Base-by-base conservation (phyloP, 192 early-diverging fungal genomes). In the Radiomyces spectabilis region DNA sequence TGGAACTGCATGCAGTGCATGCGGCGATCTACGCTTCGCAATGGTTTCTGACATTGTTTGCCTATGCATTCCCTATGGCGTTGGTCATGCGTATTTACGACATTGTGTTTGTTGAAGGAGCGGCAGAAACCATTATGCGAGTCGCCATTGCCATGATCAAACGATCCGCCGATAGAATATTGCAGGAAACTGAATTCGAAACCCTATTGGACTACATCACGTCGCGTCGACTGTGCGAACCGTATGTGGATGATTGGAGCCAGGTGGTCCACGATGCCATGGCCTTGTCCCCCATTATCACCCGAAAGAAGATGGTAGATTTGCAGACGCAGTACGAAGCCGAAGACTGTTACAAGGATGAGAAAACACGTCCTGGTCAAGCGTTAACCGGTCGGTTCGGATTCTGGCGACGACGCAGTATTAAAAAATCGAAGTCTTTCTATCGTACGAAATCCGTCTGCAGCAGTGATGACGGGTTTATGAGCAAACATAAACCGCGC, bases 21-120 rank as follows among this genome's bases (percentile, higher is more conserved):
- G 78, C 86, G 2, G 85, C 84, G 42, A 95, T 94, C 86, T 99
- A 90, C 57, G 94, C 91, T 9, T 90, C 92, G 0, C 89, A 93
- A 61, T 99, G 96, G 95, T 97, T 97, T 71, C 71, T 99, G 56
- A 94, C 96, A 0, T 63, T 95, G 21, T 99, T 99, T 79, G 94
- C 96, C 0, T 97, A 95, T 75, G 85, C 88, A 5, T 95, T 93
- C 65, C 96, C 96, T 19, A 71, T 97, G 53, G 75, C 83, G 22
- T 70, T 94, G 43, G 92, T 97, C 13, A 78, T 91, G 51, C 82
- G 96, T 13, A 91, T 95, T 25, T 85, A 92, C 67, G 96, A 99
- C 69, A 79, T 97, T 9, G 72, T 92, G 8, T 92, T 95, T 62
- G 81, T 85, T 6, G 92, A 98, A 67, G 94, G 95, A 49, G 79